phyloP scores from a whole-genome alignment of 768 basidiomycete species.

The Serendipita sp. region DNA sequence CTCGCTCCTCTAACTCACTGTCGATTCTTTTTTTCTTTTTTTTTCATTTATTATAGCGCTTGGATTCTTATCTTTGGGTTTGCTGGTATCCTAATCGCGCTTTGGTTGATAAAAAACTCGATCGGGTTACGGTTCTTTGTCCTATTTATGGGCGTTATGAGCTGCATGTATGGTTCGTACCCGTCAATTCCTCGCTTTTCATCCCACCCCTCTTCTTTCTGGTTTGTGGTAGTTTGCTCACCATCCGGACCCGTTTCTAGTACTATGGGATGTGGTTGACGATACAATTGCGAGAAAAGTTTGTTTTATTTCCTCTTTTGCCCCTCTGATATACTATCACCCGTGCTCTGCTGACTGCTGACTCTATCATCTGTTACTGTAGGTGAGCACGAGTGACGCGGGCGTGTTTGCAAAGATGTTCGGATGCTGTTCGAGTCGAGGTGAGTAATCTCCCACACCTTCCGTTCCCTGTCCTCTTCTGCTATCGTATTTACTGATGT shows the following conservation, averaged over 20 bases:
- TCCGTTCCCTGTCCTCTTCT: too few species aligned
- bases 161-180: constrained; percentile 75
- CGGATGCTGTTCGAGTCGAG: constrained; percentile 68
- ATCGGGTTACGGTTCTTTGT: constrained; percentile 67
- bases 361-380: constrained; percentile 11
- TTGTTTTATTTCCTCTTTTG: neutral
- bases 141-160: constrained; percentile 76
- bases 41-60: constrained; percentile 29
- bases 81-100: constrained; percentile 60
- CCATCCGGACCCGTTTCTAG: neutral
- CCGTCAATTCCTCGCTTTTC: constrained; percentile 23
- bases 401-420: constrained; percentile 70
- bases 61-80: constrained; percentile 68
- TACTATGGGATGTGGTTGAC: constrained; percentile 27
- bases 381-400: constrained; percentile 73
- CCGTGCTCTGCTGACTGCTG: too few species aligned
- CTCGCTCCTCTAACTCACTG: too few species aligned
- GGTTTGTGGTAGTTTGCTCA: neutral
- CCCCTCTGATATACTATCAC: too few species aligned
- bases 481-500: too few species aligned
- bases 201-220: neutral
- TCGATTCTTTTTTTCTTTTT: too few species aligned
- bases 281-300: constrained; percentile 65
- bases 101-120: constrained; percentile 69
- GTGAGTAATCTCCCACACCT: constrained; percentile 20